Conservation (phyloP, 495 filamentous ascomycete genomes). For the Hypoxylon perforatum region DNA sequence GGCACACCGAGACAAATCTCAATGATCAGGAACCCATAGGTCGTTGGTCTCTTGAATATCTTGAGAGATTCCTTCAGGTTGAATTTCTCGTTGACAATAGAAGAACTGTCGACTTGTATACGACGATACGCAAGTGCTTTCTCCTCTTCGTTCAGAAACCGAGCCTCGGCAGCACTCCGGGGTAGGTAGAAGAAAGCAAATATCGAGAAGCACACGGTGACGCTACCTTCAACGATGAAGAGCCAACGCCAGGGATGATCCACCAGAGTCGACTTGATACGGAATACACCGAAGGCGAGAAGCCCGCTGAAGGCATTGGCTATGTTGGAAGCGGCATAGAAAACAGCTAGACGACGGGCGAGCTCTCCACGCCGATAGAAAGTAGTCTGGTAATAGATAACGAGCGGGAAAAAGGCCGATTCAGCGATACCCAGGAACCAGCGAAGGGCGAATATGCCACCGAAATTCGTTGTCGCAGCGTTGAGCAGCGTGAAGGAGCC, state of each 20-base stretch:
- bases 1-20: slow-evolving; percentile 83
- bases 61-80: slow-evolving; percentile 70
- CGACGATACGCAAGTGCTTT: slow-evolving; percentile 77
- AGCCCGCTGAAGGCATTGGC: slow-evolving; percentile 80
- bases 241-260: slow-evolving; percentile 77
- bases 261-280: slow-evolving; percentile 59
- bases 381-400: slow-evolving; percentile 61
- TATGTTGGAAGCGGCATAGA: slow-evolving; percentile 81
- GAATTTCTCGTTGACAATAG: slow-evolving; percentile 77
- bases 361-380: slow-evolving; percentile 84
- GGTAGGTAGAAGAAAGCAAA: slow-evolving; percentile 81
- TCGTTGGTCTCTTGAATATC: slow-evolving; percentile 71
- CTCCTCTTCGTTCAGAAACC: slow-evolving; percentile 72
- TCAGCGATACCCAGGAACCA: slow-evolving; percentile 79
- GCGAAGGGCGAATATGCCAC: slow-evolving; percentile 72
- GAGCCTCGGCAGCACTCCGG: slow-evolving; percentile 67
- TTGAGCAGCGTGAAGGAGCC: slow-evolving; percentile 66
- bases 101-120: slow-evolving; percentile 78
- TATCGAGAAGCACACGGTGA: slow-evolving; percentile 71
- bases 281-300: slow-evolving; percentile 80
- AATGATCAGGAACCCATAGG: slow-evolving; percentile 72
- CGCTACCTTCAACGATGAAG: slow-evolving; percentile 78
- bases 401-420: slow-evolving; percentile 78
- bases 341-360: slow-evolving; percentile 77
- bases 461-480: slow-evolving; percentile 68